phyloP scores from a whole-genome alignment of 345 rosid species.

The Eucalyptus polybractea region DNA sequence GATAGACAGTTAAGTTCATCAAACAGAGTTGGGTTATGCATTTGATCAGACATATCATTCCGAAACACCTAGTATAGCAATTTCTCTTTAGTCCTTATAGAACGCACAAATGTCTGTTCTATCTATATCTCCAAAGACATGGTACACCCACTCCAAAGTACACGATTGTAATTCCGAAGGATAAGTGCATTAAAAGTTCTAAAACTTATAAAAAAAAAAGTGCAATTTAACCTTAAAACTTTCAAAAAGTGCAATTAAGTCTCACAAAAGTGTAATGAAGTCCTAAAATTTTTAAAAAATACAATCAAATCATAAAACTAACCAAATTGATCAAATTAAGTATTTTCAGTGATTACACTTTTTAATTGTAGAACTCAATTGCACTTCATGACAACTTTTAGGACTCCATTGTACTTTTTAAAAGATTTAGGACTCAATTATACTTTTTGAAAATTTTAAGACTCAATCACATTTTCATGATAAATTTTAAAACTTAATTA shows the following conservation, averaged over 20 bases:
- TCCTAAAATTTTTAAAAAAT: too few species aligned
- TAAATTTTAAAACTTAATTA: too few species aligned
- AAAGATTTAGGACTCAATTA: too few species aligned
- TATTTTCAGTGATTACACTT: too few species aligned
- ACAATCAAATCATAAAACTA: too few species aligned
- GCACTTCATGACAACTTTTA: rapidly evolving
- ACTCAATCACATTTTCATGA: rapidly evolving
- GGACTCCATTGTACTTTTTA: too few species aligned
- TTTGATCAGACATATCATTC: neutral
- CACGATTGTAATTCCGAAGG: rapidly evolving
- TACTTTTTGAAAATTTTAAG: too few species aligned
- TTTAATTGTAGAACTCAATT: too few species aligned
- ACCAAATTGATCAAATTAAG: too few species aligned
- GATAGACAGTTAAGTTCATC: neutral
- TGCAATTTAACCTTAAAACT: rapidly evolving
- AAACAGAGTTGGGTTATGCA: neutral
- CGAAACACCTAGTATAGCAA: rapidly evolving
- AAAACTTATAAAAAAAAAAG: neutral
- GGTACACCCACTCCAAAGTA: neutral
- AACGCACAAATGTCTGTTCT: neutral
- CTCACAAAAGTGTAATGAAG: too few species aligned
- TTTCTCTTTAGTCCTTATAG: neutral
- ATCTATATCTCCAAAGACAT: too few species aligned
- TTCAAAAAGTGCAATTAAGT: rapidly evolving
- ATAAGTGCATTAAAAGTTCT: rapidly evolving